phyloP scores from a whole-genome alignment of 108 stramenopile species.

The Chaetoceros tenuissimus region DNA sequence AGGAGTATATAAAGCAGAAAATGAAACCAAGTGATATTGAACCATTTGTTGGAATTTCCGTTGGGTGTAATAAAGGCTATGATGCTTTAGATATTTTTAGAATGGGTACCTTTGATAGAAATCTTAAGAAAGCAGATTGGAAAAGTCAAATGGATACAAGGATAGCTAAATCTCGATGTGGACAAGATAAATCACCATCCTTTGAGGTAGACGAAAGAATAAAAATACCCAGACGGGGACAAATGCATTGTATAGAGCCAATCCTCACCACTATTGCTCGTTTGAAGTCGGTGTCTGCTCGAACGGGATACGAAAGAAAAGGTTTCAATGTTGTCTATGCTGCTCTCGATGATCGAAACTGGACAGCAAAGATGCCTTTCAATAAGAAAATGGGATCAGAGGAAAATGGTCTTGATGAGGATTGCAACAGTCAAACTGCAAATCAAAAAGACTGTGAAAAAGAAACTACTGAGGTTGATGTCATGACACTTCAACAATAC shows the following conservation, averaged over 20 bases:
- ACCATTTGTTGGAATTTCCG: conserved; percentile 20
- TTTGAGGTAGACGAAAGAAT: conserved; percentile 10
- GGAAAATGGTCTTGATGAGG: conserved; percentile 18
- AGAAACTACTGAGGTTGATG: neutral
- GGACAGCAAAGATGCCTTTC: conserved; percentile 18
- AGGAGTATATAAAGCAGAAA: neutral
- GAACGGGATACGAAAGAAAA: conserved; percentile 8
- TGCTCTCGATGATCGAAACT: conserved; percentile 23
- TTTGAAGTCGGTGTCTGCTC: conserved; percentile 8
- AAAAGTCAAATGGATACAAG: neutral
- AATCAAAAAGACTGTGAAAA: neutral
- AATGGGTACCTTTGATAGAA: conserved; percentile 8
- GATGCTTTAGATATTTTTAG: conserved; percentile 17
- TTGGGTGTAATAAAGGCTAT: conserved; percentile 36
- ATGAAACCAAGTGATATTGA: neutral
- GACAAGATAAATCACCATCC: conserved; percentile 14
- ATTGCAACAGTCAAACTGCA: conserved; percentile 6
- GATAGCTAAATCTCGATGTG: conserved; percentile 9
- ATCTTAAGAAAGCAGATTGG: conserved; percentile 12
- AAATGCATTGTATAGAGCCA: conserved; percentile 31
- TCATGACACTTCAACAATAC: neutral
- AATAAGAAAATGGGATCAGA: neutral
- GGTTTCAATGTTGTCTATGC: conserved; percentile 27
- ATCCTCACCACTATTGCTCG: conserved; percentile 23
- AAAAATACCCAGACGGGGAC: neutral